Conservation (phyloP, 2,329 filamentous ascomycete species). For the Fusarium newnesense region DNA sequence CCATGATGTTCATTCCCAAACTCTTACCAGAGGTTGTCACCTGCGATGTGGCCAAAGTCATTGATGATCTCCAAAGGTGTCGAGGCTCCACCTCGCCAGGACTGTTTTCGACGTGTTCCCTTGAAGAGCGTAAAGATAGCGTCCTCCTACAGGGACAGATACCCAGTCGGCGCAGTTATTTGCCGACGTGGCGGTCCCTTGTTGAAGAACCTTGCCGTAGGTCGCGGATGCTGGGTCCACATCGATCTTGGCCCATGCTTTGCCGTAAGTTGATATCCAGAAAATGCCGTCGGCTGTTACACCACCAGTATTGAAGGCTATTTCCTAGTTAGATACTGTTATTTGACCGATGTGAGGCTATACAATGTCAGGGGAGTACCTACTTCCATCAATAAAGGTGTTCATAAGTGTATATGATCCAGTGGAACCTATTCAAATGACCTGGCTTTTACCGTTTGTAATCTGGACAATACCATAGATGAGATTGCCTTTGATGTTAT, state of each 20-base stretch:
- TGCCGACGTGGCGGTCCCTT: neutral
- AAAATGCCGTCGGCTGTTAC: neutral
- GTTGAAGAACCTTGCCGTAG: neutral
- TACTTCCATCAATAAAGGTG: neutral
- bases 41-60: neutral
- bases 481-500: conserved; percentile 7
- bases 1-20: rapidly evolving
- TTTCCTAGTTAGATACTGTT: too few relatives aligned
- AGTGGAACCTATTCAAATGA: conserved; percentile 2
- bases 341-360: too few relatives aligned
- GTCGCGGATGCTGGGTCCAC: conserved; percentile 1
- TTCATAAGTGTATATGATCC: conserved; percentile 10
- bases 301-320: conserved; percentile 6
- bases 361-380: neutral
- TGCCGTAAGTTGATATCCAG: conserved; percentile 2
- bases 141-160: neutral
- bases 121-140: conserved; percentile 1
- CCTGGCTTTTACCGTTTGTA: neutral
- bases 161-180: conserved; percentile 8
- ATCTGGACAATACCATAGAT: conserved; percentile 18
- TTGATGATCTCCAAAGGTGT: neutral
- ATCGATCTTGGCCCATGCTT: conserved; percentile 9
- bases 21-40: neutral
- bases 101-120: neutral
- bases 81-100: conserved; percentile 2